phyloP scores from a whole-genome alignment of 495 filamentous ascomycete species.

The Pyronema domesticum region DNA sequence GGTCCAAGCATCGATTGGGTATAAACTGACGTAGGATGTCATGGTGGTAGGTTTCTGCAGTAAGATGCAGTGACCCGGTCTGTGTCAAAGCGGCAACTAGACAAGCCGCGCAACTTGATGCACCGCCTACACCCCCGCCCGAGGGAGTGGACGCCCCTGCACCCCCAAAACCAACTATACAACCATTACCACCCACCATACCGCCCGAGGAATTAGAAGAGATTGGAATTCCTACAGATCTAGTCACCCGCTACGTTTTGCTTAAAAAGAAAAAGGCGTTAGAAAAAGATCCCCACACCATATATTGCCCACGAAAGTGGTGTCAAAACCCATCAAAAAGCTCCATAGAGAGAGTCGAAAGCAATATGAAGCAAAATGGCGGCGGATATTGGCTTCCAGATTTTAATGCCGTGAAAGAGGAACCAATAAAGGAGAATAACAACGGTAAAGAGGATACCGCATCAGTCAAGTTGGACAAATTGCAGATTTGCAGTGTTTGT shows the following conservation, averaged over 20 bases:
- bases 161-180: conserved; percentile 19
- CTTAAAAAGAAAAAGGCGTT: conserved; percentile 82
- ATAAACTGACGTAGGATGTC: background rate
- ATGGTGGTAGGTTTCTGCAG: conserved; percentile 33
- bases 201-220: conserved; percentile 76
- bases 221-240: conserved; percentile 56
- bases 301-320: conserved; percentile 90
- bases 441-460: background rate
- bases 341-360: conserved; percentile 31
- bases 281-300: conserved; percentile 73
- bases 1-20: background rate
- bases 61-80: conserved; percentile 58
- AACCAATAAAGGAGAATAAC: background rate
- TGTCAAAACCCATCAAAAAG: conserved; percentile 81
- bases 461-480: conserved; percentile 10
- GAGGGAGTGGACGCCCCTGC: conserved; percentile 22
- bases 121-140: conserved; percentile 1
- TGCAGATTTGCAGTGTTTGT: conserved; percentile 79
- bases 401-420: conserved; percentile 18
- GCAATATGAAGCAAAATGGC: conserved; percentile 30
- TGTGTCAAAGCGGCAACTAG: conserved; percentile 46
- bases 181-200: conserved; percentile 37
- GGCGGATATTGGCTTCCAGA: conserved; percentile 35
- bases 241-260: conserved; percentile 67
- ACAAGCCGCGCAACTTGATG: background rate